Base-by-base conservation (phyloP, 139 green algal species). In the Dunaliella sp. region DNA sequence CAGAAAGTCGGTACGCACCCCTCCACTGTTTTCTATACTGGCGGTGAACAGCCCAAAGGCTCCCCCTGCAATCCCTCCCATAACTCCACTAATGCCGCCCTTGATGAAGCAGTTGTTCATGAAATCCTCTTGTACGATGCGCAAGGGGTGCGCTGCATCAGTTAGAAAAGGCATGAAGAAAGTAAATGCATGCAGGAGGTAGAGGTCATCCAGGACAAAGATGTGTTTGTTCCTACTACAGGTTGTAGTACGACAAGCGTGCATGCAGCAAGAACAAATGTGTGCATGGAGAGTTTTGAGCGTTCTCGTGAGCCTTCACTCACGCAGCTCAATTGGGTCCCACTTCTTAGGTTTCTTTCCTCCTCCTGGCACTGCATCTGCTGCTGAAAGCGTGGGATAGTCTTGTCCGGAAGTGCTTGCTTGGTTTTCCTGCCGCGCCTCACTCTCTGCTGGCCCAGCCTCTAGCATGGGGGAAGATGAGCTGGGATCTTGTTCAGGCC, bases 101-200 rank as follows among this genome's bases (percentile, higher is more conserved):
- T 95, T 94, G 21, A 96, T 88, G 0, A 88, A 91, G 90, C 97
- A 99, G 85, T 99, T 99, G 91, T 98, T 97, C 93, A 98, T 97
- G 25, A 97, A 90, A 36, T 98, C 97, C 80, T 97, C 76, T 32
- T 76, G 36, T 24, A 80, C 59, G 31, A 88, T 88, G 3, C 83
- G 72, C 74, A 83, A 73, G 24, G 79, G 36, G n/a, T 65, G 48
- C 16, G 48, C 48, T 65, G 48, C 48, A 65, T 65, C 7, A 16
- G n/a, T n/a, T n/a, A n/a, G n/a, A n/a, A n/a, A n/a, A n/a, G n/a
- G n/a, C n/a, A n/a, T n/a, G n/a, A n/a, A n/a, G n/a, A n/a, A n/a
- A n/a, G n/a, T n/a, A n/a, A n/a, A n/a, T n/a, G n/a, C n/a, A n/a
- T n/a, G n/a, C n/a, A n/a, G n/a, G n/a, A n/a, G n/a, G n/a, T n/a